A percentile compares a stretch with the other conserved stretches of the same genome.
Evolutionary conservation across 73 alveolate genomes (phyloP).

Genomic region (Halteria grandinella): DNA sequence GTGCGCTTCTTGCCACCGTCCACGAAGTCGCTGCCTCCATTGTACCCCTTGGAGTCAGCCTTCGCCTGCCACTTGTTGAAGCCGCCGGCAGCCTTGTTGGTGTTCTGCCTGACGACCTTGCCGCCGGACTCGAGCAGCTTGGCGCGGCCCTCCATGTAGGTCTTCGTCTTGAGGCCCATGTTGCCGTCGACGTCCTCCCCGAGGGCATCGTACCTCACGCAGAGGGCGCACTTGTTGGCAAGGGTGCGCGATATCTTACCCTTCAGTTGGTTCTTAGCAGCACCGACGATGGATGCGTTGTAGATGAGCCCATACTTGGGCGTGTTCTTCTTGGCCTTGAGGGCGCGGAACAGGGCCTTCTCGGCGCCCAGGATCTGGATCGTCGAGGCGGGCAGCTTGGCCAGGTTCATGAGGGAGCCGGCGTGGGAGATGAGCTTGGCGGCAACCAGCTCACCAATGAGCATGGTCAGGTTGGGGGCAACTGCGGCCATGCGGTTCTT

Average conservation of each 20-base stretch:
- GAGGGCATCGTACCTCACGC: constrained; percentile 97
- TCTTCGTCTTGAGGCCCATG: constrained; percentile 86
- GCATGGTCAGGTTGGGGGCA: constrained; percentile 99
- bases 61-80: constrained; percentile 64
- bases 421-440: constrained; percentile 99
- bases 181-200: constrained; percentile 94
- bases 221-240: constrained; percentile 99
- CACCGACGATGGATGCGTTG: constrained; percentile 99
- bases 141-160: constrained; percentile 86
- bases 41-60: constrained; percentile 47
- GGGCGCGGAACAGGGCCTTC: constrained; percentile 99
- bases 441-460: constrained; percentile 99
- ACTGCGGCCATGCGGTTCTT: constrained; percentile 99
- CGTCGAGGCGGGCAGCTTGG: constrained; percentile 99
- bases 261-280: constrained; percentile 96
- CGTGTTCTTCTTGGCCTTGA: constrained; percentile 97
- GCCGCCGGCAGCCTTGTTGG: constrained; percentile 67
- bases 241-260: constrained; percentile 99
- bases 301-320: constrained; percentile 99
- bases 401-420: constrained; percentile 96
- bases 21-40: constrained; percentile 19
- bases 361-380: constrained; percentile 99
- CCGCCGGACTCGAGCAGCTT: constrained; percentile 87
- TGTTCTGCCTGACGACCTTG: constrained; percentile 64
- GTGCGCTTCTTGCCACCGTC: constrained; percentile 10